Conservation (phyloP, 257 asterid genomes). For the Solanum pinnatisectum region DNA sequence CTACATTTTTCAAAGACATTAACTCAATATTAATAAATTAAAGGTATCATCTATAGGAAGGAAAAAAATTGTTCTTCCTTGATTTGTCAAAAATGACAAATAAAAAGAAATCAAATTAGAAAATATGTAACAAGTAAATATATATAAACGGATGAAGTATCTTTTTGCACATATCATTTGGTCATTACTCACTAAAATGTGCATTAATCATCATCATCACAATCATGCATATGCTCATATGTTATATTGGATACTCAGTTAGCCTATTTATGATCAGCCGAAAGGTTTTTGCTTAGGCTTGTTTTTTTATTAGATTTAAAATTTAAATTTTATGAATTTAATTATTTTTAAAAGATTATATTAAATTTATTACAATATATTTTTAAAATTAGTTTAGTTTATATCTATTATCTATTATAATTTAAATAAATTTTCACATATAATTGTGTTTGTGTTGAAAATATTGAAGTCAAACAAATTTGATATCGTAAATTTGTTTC, state of each 20-base stretch:
- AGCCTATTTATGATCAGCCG: neutral
- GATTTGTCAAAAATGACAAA: too few species aligned
- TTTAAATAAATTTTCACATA: neutral
- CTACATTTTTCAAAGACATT: too few species aligned
- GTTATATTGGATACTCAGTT: neutral
- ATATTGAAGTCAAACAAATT: neutral
- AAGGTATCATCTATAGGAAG: too few species aligned
- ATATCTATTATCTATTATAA: too few species aligned
- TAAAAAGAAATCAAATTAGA: too few species aligned
- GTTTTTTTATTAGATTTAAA: neutral
- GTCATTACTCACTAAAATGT: neutral
- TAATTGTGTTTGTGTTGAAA: neutral
- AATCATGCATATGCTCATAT: neutral
- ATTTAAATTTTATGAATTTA: neutral
- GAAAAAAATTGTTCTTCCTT: too few species aligned
- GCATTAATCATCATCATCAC: neutral
- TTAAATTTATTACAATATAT: too few species aligned
- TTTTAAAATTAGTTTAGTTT: too few species aligned
- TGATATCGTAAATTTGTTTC: neutral
- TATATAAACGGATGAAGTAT: too few species aligned
- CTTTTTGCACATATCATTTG: neutral
- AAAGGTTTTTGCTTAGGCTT: neutral
- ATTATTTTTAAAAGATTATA: neutral
- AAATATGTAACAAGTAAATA: neutral
- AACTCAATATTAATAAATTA: neutral